Percentiles rank a stretch among this genome's conserved stretches.
Conservation (phyloP, 768 basidiomycete species). For the Mrakia gelida region DNA sequence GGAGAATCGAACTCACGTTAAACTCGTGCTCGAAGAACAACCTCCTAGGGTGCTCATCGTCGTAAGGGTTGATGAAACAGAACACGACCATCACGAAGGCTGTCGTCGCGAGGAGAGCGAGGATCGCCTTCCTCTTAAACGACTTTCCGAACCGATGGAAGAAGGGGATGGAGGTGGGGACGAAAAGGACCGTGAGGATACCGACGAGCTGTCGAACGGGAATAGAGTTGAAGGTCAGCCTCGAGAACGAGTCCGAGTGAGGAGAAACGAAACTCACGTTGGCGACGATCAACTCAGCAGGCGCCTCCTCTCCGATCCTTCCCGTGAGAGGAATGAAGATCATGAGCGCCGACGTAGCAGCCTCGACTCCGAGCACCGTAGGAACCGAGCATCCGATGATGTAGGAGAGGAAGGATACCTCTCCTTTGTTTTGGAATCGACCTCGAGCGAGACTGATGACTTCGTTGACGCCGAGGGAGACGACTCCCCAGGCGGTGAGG, state of each 20-base stretch:
- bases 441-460: slow-evolving; percentile 10
- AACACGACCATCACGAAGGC: neutral
- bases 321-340: slow-evolving; percentile 32
- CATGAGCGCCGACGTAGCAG: neutral
- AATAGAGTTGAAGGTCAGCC: neutral
- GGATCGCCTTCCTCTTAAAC: neutral
- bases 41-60: slow-evolving; percentile 9
- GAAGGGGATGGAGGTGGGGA: slow-evolving; percentile 17
- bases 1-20: neutral
- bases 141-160: slow-evolving; percentile 22
- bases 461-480: slow-evolving; percentile 2
- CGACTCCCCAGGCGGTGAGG: slow-evolving; percentile 10
- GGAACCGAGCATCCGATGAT: slow-evolving; percentile 1
- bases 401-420: slow-evolving; percentile 17
- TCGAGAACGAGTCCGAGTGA: neutral
- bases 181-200: slow-evolving; percentile 19
- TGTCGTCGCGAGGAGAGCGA: neutral
- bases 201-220: slow-evolving; percentile 16
- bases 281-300: slow-evolving; percentile 31
- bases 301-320: slow-evolving; percentile 21
- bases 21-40: slow-evolving; percentile 28
- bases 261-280: neutral
- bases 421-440: neutral
- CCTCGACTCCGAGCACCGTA: slow-evolving; percentile 20
- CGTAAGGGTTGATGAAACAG: slow-evolving; percentile 4